A percentile compares a stretch with the other conserved stretches of the same genome.
These are phyloP conservation scores for Globisporangium alternatum DNA, from an alignment of 352 stramenopile genomes.

Conservation along the genomic window DNA sequence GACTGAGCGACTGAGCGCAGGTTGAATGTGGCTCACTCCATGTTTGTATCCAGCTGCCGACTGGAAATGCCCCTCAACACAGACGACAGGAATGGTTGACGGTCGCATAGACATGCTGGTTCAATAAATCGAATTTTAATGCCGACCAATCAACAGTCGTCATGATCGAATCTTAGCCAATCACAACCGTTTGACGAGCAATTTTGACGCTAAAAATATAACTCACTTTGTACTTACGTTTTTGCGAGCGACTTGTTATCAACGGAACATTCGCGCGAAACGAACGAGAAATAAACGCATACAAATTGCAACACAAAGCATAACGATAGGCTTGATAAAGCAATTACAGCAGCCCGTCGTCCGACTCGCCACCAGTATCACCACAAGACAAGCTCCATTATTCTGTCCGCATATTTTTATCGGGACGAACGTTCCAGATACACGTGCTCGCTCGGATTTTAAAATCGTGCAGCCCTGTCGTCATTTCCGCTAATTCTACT, in stretches of 20 bases:
- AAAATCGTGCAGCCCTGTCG: conserved; percentile 1
- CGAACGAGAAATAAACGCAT: not conserved
- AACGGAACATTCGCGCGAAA: not conserved
- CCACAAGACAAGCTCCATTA: too few relatives aligned
- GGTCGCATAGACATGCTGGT: not conserved
- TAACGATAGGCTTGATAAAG: not conserved
- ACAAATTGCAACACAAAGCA: not conserved
- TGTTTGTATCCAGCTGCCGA: too few relatives aligned
- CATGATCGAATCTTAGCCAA: not conserved
- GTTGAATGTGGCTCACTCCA: too few relatives aligned
- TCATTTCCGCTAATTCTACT: not conserved
- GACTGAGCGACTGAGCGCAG: too few relatives aligned
- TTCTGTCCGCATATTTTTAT: not conserved
- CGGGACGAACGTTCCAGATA: not conserved
- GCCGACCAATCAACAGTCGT: not conserved
- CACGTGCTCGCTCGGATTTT: not conserved
- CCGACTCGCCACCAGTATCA: too few relatives aligned
- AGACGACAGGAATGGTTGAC: not conserved
- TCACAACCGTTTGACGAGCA: not conserved
- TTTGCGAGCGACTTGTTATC: not conserved
- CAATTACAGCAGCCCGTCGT: not conserved
- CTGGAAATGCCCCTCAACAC: too few relatives aligned
- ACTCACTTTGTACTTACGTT: not conserved
- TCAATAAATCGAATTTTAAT: not conserved
- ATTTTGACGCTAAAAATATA: not conserved